Base-by-base conservation (phyloP, 1,284 basidiomycete species). In the Inonotus hispidus region DNA sequence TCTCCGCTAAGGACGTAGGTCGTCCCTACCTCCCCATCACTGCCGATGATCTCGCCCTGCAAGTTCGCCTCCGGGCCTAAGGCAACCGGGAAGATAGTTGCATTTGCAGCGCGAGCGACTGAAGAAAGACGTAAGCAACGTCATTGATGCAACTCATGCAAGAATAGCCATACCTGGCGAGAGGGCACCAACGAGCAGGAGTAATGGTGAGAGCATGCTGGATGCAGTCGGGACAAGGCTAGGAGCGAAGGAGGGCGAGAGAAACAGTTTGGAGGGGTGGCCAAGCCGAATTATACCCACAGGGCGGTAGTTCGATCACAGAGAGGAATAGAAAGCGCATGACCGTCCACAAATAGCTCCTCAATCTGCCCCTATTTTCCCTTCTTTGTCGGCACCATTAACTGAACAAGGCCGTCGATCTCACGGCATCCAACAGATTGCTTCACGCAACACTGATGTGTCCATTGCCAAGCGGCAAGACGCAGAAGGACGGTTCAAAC, bases 1-100 rank as follows among this genome's bases (percentile, higher is more conserved):
- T 27, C 25, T 50, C 59, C 59, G 21, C 53, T 56, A n/a, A 61
- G 59, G 11, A 61, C 53, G 59, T 56, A 61, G 10, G 59, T 61
- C 29, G 59, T 61, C 21, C 53, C 45, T 7, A 55, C 53, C 1
- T 39, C n/a, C 16, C 59, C 53, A 32, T 43, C 56, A 45, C 39
- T 47, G 2, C 59, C 59, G 23, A 54, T 53, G 16, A 49, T 56
- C 45, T 56, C 59, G 5, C 59, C 59, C 39, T 56, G 47, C 21
- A 61, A 29, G 16, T 29, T 47, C 13, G 57, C 38, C 5, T 32
- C 43, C 16, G 53, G 39, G 25, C 52, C 39, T 27, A 61, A 55
- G 10, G 39, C 53, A 25, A 29, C 35, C 25, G 59, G 59, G 41
- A 61, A 61, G 8, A 61, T 39, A 16, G 59, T 47, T 16, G 46